phyloP scores from a whole-genome alignment of 768 basidiomycete genomes.

The Hericium alpestre region DNA sequence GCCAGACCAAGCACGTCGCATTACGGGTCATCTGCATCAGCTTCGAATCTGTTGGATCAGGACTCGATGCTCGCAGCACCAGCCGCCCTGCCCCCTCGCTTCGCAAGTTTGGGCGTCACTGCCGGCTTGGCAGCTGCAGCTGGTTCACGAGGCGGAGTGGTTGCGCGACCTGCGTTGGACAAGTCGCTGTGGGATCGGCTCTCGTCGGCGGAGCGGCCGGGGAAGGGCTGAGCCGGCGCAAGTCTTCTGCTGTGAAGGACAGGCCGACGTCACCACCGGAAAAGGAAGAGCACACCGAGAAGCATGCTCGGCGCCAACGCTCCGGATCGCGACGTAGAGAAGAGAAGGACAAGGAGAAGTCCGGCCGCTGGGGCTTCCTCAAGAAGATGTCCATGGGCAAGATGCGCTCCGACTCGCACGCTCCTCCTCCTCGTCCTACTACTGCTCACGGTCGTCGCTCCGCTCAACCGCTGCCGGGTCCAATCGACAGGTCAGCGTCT shows the following conservation, averaged over 20 bases:
- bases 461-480: slow-evolving; percentile 6
- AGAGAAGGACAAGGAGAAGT: slow-evolving; percentile 43
- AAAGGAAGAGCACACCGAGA: slow-evolving; percentile 1
- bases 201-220: neutral
- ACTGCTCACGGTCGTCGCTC: slow-evolving; percentile 22
- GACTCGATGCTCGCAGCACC: slow-evolving; percentile 24
- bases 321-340: slow-evolving; percentile 9
- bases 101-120: slow-evolving; percentile 54
- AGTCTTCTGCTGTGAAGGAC: neutral
- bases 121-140: slow-evolving; percentile 25
- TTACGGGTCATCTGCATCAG: slow-evolving; percentile 54
- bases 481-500: slow-evolving; percentile 7
- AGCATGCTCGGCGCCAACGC: slow-evolving; percentile 5
- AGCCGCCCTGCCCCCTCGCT: slow-evolving; percentile 32
- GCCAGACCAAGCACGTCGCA: slow-evolving; percentile 35
- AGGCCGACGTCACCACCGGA: neutral
- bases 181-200: slow-evolving; percentile 37
- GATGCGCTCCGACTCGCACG: slow-evolving; percentile 58
- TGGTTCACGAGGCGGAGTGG: neutral
- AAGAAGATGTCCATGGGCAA: slow-evolving; percentile 99
- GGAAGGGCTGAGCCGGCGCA: neutral
- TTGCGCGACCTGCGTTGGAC: slow-evolving; percentile 28
- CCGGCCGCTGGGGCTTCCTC: slow-evolving; percentile 85
- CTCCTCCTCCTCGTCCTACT: slow-evolving; percentile 27
- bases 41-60: slow-evolving; percentile 49